Evolutionary conservation across 2,329 filamentous ascomycete species (phyloP), one percentile per base, ranked within the genome.

Genomic region (Diaporthe sp.): DNA sequence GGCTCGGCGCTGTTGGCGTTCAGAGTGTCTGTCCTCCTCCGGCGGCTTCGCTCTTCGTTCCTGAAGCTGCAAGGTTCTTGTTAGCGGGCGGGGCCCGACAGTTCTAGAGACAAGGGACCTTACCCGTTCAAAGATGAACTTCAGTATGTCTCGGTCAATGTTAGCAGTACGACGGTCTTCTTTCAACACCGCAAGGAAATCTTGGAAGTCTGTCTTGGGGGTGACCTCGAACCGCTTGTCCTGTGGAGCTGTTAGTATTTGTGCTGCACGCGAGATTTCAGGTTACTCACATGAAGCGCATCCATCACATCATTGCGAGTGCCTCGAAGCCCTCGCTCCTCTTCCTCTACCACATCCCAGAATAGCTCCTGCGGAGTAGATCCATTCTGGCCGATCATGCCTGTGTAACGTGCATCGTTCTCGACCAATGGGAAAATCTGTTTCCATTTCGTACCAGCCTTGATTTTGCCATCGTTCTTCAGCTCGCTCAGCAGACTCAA

Each of bases 301-400:
- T 98, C 95, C 78, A 97, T 87, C 53, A 97, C 94, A 81, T 95
- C 92, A 82, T 97, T 97, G 77, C 95, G 90, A 67, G 93, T 93
- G 68, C 91, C 92, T 77, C 96, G 93, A 65, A 98, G 87, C n/a
- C 93, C 92, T 75, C 94, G 92, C 82, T 99, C 96, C 83, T 98
- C 95, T 83, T 98, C 95, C 83, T 98, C 97, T 37, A 98, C 90
- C 65, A 96, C 88, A 83, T 99, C 97, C 95, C 96, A 98, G 86
- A 99, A 98, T 9, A 99, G 88, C 81, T 98, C 95, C 78, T 98
- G 89, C 19, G 97, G 95, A 6, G 92, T 94, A 6, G 96, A 98
- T 74, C 96, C 96, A 75, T 90, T 85, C 82, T 97, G 95, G 71
- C 95, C 96, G 76, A 96, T 90, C 88, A 98, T 95, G 78, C 92